phyloP scores from a whole-genome alignment of 139 green algal species.

The Diplosphaera chodatii region DNA sequence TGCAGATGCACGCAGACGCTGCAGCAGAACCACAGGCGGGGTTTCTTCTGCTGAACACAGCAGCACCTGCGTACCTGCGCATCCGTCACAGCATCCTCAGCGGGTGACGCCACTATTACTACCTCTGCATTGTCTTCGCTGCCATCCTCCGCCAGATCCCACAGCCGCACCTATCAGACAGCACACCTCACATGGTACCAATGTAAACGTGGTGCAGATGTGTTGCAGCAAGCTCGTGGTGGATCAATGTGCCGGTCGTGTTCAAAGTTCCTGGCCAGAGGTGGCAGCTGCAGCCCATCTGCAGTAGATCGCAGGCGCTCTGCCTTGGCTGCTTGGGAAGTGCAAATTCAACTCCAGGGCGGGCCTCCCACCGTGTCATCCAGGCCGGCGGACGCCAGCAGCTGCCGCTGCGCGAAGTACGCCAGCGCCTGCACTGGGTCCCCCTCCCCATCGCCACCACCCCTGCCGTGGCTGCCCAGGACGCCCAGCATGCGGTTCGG shows the following conservation, averaged over 20 bases:
- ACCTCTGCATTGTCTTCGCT: background rate
- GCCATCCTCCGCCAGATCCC: slow-evolving; percentile 42
- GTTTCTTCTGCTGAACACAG: background rate
- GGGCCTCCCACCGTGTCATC: background rate
- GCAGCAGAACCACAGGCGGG: too few species aligned
- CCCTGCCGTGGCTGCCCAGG: slow-evolving; percentile 73
- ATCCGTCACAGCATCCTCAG: slow-evolving; percentile 48
- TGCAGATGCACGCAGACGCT: too few species aligned
- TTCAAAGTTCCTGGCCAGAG: too few species aligned
- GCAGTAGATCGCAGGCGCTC: too few species aligned
- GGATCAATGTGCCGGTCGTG: too few species aligned
- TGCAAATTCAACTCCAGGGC: too few species aligned
- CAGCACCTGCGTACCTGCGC: background rate
- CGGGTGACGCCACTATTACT: too few species aligned
- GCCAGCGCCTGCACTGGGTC: background rate
- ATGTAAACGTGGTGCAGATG: too few species aligned
- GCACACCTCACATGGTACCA: too few species aligned
- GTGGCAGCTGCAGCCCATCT: too few species aligned
- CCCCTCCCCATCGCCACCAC: background rate
- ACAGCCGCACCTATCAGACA: slow-evolving; percentile 74
- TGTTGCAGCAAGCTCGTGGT: too few species aligned
- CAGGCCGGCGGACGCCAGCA: slow-evolving; percentile 35
- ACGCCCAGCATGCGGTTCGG: background rate
- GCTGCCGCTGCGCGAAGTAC: slow-evolving; percentile 45
- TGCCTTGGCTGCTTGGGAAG: too few species aligned